phyloP scores from a whole-genome alignment of 202 grass and related monocot genomes.

The Hordeum pubiflorum region DNA sequence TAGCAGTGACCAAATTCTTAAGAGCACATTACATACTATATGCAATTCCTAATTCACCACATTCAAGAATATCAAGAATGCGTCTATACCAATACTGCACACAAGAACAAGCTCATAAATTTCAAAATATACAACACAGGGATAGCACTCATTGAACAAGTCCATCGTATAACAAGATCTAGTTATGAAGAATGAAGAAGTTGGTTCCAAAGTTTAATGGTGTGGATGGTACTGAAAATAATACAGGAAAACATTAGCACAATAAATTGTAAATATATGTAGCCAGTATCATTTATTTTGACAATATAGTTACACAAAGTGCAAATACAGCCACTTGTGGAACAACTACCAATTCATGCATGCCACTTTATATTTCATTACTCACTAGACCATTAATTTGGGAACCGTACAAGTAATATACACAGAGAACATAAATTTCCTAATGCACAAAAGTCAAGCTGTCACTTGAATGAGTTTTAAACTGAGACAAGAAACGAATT shows the following conservation, averaged over 20 bases:
- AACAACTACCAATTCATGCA: neutral
- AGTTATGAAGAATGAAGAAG: neutral
- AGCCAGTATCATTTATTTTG: neutral
- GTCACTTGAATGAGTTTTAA: neutral
- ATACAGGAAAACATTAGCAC: neutral
- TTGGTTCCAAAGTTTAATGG: neutral
- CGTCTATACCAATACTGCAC: neutral
- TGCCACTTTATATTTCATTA: neutral
- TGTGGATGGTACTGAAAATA: neutral
- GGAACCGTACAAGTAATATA: neutral
- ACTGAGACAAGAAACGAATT: neutral
- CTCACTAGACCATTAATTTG: neutral
- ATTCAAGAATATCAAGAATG: conserved; percentile 11
- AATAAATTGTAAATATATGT: neutral
- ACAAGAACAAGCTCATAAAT: neutral
- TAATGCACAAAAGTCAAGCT: neutral
- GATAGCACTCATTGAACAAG: neutral
- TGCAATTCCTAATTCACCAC: neutral
- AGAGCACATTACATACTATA: neutral
- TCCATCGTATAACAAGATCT: neutral
- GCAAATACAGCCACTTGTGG: neutral
- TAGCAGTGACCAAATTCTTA: neutral
- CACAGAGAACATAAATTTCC: neutral
- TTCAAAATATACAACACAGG: conserved; percentile 1
- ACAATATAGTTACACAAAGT: neutral